These are phyloP conservation scores for Pezicula radicicola DNA, from an alignment of 2,329 filamentous ascomycete genomes.

Conservation along the genomic window DNA sequence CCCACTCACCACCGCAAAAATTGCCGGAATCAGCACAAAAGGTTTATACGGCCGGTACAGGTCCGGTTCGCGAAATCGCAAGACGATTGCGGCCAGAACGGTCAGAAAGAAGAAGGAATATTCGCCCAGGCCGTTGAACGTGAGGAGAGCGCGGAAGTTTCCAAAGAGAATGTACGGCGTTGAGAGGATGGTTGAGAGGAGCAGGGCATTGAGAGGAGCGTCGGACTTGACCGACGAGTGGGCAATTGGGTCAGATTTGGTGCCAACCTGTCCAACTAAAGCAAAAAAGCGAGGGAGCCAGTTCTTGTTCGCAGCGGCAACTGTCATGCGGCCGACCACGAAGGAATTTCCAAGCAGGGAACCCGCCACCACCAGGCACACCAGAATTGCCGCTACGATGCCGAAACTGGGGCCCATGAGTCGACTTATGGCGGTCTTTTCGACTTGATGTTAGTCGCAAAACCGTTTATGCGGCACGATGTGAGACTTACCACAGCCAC, in stretches of 20 bases:
- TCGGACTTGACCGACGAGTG: slow-evolving; percentile 32
- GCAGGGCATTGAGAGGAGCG: slow-evolving; percentile 51
- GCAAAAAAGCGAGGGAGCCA: slow-evolving; percentile 48
- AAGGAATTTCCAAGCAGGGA: slow-evolving; percentile 63
- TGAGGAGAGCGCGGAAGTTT: slow-evolving; percentile 58
- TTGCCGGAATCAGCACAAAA: slow-evolving; percentile 43
- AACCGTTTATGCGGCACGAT: neutral
- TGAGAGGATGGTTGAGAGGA: slow-evolving; percentile 46
- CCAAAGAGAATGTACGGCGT: slow-evolving; percentile 57
- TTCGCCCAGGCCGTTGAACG: slow-evolving; percentile 56
- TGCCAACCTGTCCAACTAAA: slow-evolving; percentile 41
- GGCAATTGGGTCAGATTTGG: neutral
- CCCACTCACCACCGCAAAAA: slow-evolving; percentile 56
- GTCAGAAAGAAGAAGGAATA: slow-evolving; percentile 65
- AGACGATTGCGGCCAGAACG: slow-evolving; percentile 53
- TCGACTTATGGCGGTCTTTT: slow-evolving; percentile 50
- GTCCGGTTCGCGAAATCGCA: slow-evolving; percentile 53
- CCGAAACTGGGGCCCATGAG: slow-evolving; percentile 53
- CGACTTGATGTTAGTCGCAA: neutral
- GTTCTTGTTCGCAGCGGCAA: slow-evolving; percentile 50
- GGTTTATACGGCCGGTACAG: slow-evolving; percentile 56
- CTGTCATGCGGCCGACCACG: slow-evolving; percentile 57
- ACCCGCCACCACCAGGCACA: slow-evolving; percentile 59
- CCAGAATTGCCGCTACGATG: slow-evolving; percentile 50
- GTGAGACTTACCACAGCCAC: slow-evolving; percentile 53